Percentiles rank a stretch among this genome's conserved stretches.
phyloP scores from a whole-genome alignment of 257 asterid species.

The Petrea volubilis region DNA sequence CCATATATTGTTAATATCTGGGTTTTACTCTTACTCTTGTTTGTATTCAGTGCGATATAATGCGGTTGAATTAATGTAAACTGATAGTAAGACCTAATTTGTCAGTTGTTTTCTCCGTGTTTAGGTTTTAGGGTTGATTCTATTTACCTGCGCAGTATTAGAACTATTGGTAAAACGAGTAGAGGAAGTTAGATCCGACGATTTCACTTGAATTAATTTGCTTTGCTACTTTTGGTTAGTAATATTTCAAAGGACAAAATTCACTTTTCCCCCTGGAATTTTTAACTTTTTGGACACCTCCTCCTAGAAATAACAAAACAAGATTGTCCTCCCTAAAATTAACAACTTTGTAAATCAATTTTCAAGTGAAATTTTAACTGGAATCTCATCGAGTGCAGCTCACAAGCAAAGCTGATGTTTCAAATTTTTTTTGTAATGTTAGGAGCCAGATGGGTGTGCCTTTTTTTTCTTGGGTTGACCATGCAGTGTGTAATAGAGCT shows the following conservation, averaged over 20 bases:
- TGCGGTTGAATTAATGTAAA: not conserved
- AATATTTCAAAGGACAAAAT: too few species aligned
- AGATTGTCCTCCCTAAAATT: not conserved
- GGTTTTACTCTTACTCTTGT: not conserved
- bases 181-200: constrained; percentile 19
- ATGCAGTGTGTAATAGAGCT: too few species aligned
- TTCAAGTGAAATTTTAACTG: too few species aligned
- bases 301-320: not conserved
- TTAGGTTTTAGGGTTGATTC: not conserved
- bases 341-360: too few species aligned
- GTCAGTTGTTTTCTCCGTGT: not conserved
- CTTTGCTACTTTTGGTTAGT: not conserved
- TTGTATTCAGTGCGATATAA: not conserved
- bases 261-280: too few species aligned
- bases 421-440: too few species aligned
- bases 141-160: not conserved
- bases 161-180: not conserved
- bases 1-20: not conserved
- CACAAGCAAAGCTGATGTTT: too few species aligned
- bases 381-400: too few species aligned
- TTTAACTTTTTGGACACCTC: too few species aligned
- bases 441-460: too few species aligned
- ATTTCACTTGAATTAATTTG: not conserved
- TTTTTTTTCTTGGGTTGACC: too few species aligned
- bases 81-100: constrained; percentile 10